phyloP scores from a whole-genome alignment of 768 basidiomycete species.

The Scleroderma citrinum region DNA sequence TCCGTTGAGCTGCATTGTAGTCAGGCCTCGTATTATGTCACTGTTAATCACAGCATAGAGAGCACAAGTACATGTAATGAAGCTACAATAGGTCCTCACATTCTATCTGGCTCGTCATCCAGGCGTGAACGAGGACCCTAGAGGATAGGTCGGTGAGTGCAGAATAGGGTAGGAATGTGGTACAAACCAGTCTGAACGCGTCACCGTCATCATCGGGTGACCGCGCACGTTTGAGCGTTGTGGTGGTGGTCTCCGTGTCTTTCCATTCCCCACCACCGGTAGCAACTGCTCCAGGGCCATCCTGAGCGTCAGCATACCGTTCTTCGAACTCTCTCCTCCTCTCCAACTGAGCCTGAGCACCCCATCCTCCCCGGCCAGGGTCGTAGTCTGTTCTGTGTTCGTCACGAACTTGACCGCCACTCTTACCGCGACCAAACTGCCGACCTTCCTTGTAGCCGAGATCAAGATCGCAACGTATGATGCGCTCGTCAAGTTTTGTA shows the following conservation, averaged over 20 bases:
- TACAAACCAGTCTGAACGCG: slow-evolving; percentile 46
- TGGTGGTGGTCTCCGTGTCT: slow-evolving; percentile 44
- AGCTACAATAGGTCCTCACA: slow-evolving; percentile 41
- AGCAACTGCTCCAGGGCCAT: slow-evolving; percentile 76
- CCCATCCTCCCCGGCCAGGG: slow-evolving; percentile 93
- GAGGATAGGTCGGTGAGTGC: slow-evolving; percentile 3
- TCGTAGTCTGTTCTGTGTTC: slow-evolving; percentile 98
- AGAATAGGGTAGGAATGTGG: not conserved
- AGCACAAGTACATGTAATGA: slow-evolving; percentile 13
- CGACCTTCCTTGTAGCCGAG: slow-evolving; percentile 94
- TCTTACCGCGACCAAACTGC: slow-evolving; percentile 96
- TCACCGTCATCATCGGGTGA: slow-evolving; percentile 79
- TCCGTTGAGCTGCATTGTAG: slow-evolving; percentile 35
- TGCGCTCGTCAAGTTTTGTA: slow-evolving; percentile 98
- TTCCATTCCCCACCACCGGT: slow-evolving; percentile 86
- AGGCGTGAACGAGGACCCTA: slow-evolving; percentile 56
- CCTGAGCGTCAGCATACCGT: slow-evolving; percentile 76
- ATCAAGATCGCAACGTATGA: slow-evolving; percentile 97
- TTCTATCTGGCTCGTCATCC: slow-evolving; percentile 67
- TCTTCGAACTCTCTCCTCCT: slow-evolving; percentile 80
- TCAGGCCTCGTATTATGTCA: slow-evolving; percentile 3
- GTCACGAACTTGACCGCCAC: slow-evolving; percentile 93
- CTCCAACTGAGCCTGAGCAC: slow-evolving; percentile 79
- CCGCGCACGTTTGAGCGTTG: slow-evolving; percentile 58
- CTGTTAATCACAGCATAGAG: slow-evolving; percentile 8